Conservation (phyloP, 2,329 filamentous ascomycete genomes). For the Epicoccum sorghinum region DNA sequence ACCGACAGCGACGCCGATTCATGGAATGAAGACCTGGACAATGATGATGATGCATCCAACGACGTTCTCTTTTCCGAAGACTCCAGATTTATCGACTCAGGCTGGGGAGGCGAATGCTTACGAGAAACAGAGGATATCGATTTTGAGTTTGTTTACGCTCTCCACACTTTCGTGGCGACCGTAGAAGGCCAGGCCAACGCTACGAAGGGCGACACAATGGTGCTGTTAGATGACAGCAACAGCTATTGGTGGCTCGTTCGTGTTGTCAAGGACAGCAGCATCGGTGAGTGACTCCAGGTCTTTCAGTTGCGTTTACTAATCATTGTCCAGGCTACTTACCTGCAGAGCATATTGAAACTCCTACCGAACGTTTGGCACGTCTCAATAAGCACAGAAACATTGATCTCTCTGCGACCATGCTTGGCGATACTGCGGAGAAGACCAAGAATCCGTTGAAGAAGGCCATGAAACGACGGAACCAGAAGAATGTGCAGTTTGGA, state of each 20-base stretch:
- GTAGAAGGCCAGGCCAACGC: conserved; percentile 98
- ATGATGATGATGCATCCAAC: conserved; percentile 65
- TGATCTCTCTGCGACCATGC: conserved; percentile 77
- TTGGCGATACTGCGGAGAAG: conserved; percentile 77
- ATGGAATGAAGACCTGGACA: conserved; percentile 41
- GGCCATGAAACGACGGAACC: conserved; percentile 79
- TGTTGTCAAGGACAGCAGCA: conserved; percentile 96
- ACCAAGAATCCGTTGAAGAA: conserved; percentile 82
- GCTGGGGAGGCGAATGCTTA: conserved; percentile 85
- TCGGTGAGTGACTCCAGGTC: conserved; percentile 60
- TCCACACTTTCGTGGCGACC: conserved; percentile 96
- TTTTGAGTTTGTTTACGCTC: conserved; percentile 98
- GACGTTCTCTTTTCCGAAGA: conserved; percentile 64
- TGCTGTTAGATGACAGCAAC: conserved; percentile 96
- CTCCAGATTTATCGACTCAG: conserved; percentile 70
- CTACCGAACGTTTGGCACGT: conserved; percentile 89
- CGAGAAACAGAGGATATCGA: conserved; percentile 96
- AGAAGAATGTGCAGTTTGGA: conserved; percentile 86
- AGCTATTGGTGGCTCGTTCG: conserved; percentile 99
- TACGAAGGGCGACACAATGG: conserved; percentile 98
- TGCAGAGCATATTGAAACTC: conserved; percentile 97
- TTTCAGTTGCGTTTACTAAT: conserved; percentile 1
- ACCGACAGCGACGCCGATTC: conserved; percentile 49
- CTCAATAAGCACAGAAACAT: conserved; percentile 98
- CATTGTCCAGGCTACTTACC: conserved; percentile 84